phyloP scores from a whole-genome alignment of 2,329 filamentous ascomycete genomes.

The Claviceps quebecensis region DNA sequence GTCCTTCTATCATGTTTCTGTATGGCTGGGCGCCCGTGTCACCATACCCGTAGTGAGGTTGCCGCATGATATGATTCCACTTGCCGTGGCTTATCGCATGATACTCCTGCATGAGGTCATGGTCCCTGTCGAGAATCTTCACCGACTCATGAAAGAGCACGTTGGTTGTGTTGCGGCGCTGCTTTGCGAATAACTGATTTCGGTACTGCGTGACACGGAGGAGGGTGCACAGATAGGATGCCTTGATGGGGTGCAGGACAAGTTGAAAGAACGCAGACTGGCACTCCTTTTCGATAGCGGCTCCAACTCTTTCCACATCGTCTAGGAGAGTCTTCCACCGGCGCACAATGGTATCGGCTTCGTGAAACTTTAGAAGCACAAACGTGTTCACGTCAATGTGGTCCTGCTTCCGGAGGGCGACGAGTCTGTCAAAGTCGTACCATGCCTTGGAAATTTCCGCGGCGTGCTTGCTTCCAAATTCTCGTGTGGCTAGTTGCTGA shows the following conservation, averaged over 20 bases:
- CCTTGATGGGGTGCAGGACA: conserved; percentile 44
- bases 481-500: conserved; percentile 30
- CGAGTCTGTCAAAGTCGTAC: conserved; percentile 34
- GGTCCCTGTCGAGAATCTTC: conserved; percentile 37
- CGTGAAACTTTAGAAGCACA: conserved; percentile 44
- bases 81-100: conserved; percentile 37
- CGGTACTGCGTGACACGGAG: conserved; percentile 30
- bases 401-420: conserved; percentile 44
- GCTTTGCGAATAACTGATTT: conserved; percentile 40
- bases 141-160: conserved; percentile 30
- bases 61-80: conserved; percentile 42
- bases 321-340: conserved; percentile 36
- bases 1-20: conserved; percentile 38
- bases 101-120: conserved; percentile 34
- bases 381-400: conserved; percentile 42
- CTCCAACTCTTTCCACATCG: conserved; percentile 30
- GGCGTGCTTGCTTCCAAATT: conserved; percentile 33
- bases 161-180: conserved; percentile 44
- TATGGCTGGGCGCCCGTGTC: conserved; percentile 22
- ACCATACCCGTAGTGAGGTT: conserved; percentile 31
- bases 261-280: conserved; percentile 46
- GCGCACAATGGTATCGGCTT: conserved; percentile 38
- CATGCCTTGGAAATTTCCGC: conserved; percentile 33
- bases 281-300: conserved; percentile 25
- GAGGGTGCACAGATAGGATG: conserved; percentile 38